Percentiles rank a stretch among this genome's conserved stretches.
Conservation (phyloP, 2,329 filamentous ascomycete species). For the Fusarium sp. region DNA sequence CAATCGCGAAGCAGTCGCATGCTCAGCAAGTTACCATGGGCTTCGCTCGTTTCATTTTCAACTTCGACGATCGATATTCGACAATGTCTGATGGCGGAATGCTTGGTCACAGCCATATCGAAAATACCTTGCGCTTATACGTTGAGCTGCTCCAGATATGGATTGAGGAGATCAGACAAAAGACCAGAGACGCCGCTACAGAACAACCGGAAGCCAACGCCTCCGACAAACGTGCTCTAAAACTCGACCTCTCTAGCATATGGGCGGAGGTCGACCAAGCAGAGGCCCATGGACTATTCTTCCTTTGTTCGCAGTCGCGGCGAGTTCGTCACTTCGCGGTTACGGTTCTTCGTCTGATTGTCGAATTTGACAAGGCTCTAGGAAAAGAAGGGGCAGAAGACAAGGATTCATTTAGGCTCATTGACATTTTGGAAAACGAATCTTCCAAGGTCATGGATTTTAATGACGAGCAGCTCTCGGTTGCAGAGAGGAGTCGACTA, state of each 20-base stretch:
- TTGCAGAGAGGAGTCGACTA: slow-evolving; percentile 90
- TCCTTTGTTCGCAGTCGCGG: slow-evolving; percentile 93
- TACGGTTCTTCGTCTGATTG: slow-evolving; percentile 89
- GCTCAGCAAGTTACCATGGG: slow-evolving; percentile 96
- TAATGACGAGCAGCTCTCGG: slow-evolving; percentile 88
- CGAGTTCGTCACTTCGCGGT: slow-evolving; percentile 91
- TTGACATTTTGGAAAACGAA: slow-evolving; percentile 91
- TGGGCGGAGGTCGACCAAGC: slow-evolving; percentile 96
- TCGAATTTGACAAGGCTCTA: slow-evolving; percentile 90
- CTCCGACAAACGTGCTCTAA: slow-evolving; percentile 76
- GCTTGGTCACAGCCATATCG: slow-evolving; percentile 92
- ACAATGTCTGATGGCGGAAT: slow-evolving; percentile 99
- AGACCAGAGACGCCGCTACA: slow-evolving; percentile 76
- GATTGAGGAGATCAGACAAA: slow-evolving; percentile 95
- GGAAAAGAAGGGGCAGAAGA: slow-evolving; percentile 71
- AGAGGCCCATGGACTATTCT: slow-evolving; percentile 96
- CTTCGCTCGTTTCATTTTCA: slow-evolving; percentile 97
- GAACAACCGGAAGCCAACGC: slow-evolving; percentile 71
- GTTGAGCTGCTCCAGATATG: slow-evolving; percentile 95
- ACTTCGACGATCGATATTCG: slow-evolving; percentile 95
- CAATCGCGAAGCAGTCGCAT: slow-evolving; percentile 91
- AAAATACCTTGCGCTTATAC: slow-evolving; percentile 91
- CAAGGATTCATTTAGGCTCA: slow-evolving; percentile 77
- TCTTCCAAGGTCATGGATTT: slow-evolving; percentile 90
- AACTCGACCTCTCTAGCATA: slow-evolving; percentile 86